Percentiles rank a stretch among this genome's conserved stretches.
Evolutionary conservation across 2,329 filamentous ascomycete species (phyloP).

Genomic region (Chalara sp.): DNA sequence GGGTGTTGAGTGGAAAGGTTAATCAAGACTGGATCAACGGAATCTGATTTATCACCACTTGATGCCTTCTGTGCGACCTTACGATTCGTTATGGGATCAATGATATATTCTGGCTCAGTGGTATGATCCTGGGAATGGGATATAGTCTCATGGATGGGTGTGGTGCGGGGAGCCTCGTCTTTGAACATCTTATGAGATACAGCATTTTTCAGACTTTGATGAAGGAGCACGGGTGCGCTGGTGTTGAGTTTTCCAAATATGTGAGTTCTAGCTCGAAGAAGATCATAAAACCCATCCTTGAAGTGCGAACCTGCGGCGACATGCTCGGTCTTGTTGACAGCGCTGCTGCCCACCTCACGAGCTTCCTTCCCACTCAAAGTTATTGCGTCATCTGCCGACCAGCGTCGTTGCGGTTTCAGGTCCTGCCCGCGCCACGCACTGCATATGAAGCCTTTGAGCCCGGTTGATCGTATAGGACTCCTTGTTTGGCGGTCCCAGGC

Average conservation of each 20-base stretch:
- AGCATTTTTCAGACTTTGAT: no score
- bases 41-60: no score
- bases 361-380: constrained; percentile 1
- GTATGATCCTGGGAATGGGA: neutral
- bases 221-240: no score
- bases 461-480: constrained; percentile 22
- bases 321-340: neutral
- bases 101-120: constrained; percentile 31
- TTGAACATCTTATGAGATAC: no score
- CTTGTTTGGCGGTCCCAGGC: constrained; percentile 40
- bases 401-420: constrained; percentile 24
- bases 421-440: constrained; percentile 32
- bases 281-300: neutral
- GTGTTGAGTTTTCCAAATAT: no score
- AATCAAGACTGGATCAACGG: no score
- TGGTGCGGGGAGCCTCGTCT: neutral
- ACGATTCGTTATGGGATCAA: constrained; percentile 55
- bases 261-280: neutral
- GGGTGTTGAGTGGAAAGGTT: no score
- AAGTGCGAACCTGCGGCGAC: neutral
- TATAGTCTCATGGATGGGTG: neutral
- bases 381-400: constrained; percentile 29
- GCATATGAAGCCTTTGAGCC: constrained; percentile 36
- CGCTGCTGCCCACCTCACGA: constrained; percentile 34
- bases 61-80: constrained; percentile 30